Percentiles rank a stretch among this genome's conserved stretches.
These are phyloP conservation scores for Claviceps humidiphila DNA, from an alignment of 2,329 filamentous ascomycete species.

Conservation along the genomic window DNA sequence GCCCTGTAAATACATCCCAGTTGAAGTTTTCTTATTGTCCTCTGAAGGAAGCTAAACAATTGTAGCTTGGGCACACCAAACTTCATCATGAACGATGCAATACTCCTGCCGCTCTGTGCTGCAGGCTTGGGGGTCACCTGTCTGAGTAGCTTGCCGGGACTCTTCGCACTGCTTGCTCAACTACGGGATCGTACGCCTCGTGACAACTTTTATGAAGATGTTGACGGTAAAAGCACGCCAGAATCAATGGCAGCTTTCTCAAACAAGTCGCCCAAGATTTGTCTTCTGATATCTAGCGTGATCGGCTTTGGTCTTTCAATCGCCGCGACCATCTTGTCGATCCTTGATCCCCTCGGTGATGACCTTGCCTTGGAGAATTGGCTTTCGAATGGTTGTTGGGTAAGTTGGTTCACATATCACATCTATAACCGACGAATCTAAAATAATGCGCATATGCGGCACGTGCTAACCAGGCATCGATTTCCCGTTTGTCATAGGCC, in stretches of 20 bases:
- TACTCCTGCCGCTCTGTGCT: slow-evolving; percentile 16
- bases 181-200: slow-evolving; percentile 21
- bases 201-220: slow-evolving; percentile 48
- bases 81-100: slow-evolving; percentile 3
- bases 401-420: slow-evolving; percentile 26
- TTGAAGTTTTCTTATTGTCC: background rate
- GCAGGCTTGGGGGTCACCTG: slow-evolving; percentile 21
- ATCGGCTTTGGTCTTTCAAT: slow-evolving; percentile 43
- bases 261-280: slow-evolving; percentile 40
- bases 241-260: slow-evolving; percentile 51
- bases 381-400: slow-evolving; percentile 49
- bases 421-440: background rate
- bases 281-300: slow-evolving; percentile 39
- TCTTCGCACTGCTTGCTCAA: slow-evolving; percentile 21
- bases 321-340: slow-evolving; percentile 40
- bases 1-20: slow-evolving; percentile 1
- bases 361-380: slow-evolving; percentile 40
- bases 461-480: background rate
- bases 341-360: slow-evolving; percentile 22
- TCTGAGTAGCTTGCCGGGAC: slow-evolving; percentile 24
- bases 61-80: background rate
- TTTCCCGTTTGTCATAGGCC: slow-evolving; percentile 20
- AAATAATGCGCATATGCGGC: background rate
- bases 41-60: background rate
- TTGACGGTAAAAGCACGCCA: slow-evolving; percentile 54